Percentiles rank a stretch among this genome's conserved stretches.
Evolutionary conservation across 805 yeast genomes (phyloP).

Genomic region (Saccharomyces kudriavzevii): DNA sequence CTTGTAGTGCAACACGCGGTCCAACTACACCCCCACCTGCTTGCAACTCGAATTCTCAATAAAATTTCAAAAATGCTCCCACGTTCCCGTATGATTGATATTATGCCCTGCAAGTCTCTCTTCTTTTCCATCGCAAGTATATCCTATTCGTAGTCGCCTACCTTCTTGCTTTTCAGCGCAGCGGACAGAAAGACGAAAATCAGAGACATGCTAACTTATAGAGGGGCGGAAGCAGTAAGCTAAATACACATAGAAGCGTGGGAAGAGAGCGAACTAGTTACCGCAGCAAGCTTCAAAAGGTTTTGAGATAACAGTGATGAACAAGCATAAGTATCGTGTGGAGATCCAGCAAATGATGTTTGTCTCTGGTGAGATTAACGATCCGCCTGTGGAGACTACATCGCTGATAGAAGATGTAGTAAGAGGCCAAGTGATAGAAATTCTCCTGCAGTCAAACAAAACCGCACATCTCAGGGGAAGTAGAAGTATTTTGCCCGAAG

Average conservation of each 20-base stretch:
- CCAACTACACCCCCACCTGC: no score
- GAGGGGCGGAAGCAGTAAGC: not conserved
- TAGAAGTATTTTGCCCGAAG: slow-evolving; percentile 82
- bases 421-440: slow-evolving; percentile 86
- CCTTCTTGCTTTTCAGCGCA: not conserved
- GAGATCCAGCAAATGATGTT: slow-evolving; percentile 99
- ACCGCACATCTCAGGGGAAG: slow-evolving; percentile 77
- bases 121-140: not conserved
- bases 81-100: not conserved
- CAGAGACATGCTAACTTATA: not conserved
- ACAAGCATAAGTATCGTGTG: slow-evolving; percentile 68
- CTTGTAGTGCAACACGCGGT: no score
- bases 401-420: slow-evolving; percentile 93
- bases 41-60: no score
- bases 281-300: not conserved
- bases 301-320: slow-evolving; percentile 15
- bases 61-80: no score
- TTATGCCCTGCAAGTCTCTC: not conserved
- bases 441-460: slow-evolving; percentile 64
- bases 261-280: not conserved
- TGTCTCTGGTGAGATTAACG: slow-evolving; percentile 90
- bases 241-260: not conserved
- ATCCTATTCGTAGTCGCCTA: not conserved
- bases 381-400: slow-evolving; percentile 87
- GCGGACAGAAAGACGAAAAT: not conserved